phyloP scores from a whole-genome alignment of 805 yeast genomes.

The Starmerella floris region DNA sequence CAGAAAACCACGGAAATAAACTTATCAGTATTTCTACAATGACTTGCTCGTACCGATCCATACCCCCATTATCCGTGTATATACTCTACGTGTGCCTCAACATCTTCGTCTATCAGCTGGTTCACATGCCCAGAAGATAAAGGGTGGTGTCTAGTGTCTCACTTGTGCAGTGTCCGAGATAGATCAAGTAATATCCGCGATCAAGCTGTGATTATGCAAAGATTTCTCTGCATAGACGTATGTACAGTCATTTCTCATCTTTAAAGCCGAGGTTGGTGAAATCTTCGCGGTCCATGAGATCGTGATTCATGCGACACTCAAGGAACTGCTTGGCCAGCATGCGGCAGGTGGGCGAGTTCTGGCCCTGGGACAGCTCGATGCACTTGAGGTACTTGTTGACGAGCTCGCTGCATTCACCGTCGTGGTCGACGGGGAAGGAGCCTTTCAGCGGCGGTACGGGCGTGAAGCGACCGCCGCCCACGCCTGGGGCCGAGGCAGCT shows the following conservation, averaged over 20 bases:
- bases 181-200: no score
- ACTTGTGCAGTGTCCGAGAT: no score
- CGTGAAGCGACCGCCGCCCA: constrained; percentile 21
- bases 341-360: constrained; percentile 86
- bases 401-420: constrained; percentile 59
- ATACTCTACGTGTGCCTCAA: no score
- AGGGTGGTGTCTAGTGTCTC: no score
- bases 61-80: no score
- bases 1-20: no score
- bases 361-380: constrained; percentile 60
- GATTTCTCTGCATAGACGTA: no score
- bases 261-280: constrained; percentile 44
- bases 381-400: constrained; percentile 71
- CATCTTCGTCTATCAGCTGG: no score
- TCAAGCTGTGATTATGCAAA: no score
- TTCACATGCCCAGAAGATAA: no score
- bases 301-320: constrained; percentile 77
- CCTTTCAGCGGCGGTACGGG: constrained; percentile 97
- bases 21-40: no score
- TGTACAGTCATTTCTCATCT: neutral
- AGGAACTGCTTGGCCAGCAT: constrained; percentile 68
- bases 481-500: constrained; percentile 26
- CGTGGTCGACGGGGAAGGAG: constrained; percentile 88
- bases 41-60: no score
- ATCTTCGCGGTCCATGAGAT: constrained; percentile 45